Evolutionary conservation across 78 protist genomes (phyloP), one percentile per base, ranked within the genome.

Genomic region (Emiliania huxleyi): DNA sequence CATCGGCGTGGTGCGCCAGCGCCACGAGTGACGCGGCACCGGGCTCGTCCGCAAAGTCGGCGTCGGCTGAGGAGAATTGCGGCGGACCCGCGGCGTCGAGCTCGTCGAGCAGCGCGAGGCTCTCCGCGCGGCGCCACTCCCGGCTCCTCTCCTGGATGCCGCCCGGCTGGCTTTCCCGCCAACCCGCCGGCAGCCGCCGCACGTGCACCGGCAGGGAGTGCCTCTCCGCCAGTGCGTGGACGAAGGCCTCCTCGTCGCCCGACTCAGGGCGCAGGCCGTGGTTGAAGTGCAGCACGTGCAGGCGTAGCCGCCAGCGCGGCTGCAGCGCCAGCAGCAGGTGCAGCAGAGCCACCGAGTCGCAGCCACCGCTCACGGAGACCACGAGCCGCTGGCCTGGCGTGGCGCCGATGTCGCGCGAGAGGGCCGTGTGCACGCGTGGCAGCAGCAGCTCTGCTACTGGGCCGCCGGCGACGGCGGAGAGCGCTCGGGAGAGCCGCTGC

Each of bases 281-380:
- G 19, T 81, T 81, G 89, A 81, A 81, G 55, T 81, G 89, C 18
- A 81, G 37, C 89, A 44, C 89, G 56, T 42, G 42, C 4, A 81
- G 35, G 1, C 6, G 21, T 26, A 25, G 23, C 37, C 15, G 48
- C 26, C 1, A 25, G 26, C n/a, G 26, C 35, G 15, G 12, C 35
- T 23, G 37, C 21, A 44, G 25, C 5, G 4, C 38, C 25, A 44
- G n/a, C 26, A 81, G 55, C 89, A 44, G 33, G n/a, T 26, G 89
- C 23, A 81, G 55, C 35, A 81, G 89, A 21, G 89, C 89, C 23
- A 81, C 89, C 26, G 89, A 81, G 89, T 81, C 89, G 15, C 23
- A 0, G 37, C 89, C 89, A 0, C 89, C 89, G 38, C 89, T 81
- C 56, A 81, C 48, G 4, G 52, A 44, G 89, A 23, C 56, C 38